These are phyloP conservation scores for Gigaspora rosea DNA, from an alignment of 192 early-diverging fungal genomes.

Conservation along the genomic window DNA sequence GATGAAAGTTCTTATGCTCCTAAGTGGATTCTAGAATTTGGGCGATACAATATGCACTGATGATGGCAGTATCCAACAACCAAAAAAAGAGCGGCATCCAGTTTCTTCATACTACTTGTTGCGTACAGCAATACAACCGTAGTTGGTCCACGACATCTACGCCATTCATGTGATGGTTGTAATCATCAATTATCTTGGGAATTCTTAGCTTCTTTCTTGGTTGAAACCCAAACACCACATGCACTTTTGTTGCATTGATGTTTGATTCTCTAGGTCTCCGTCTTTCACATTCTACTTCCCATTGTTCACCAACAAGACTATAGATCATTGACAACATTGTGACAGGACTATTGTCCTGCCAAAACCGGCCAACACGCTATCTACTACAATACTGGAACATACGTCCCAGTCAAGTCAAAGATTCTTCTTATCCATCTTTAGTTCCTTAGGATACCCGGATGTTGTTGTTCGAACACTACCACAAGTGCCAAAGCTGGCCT, in stretches of 20 bases:
- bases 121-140: conserved; percentile 19
- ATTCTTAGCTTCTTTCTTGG: conserved; percentile 17
- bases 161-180: conserved; percentile 29
- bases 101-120: conserved; percentile 16
- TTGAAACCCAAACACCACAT: conserved; percentile 12
- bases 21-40: background rate
- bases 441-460: background rate
- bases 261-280: conserved; percentile 26
- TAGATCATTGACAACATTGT: conserved; percentile 34
- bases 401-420: conserved; percentile 21
- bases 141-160: conserved; percentile 34
- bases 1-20: background rate
- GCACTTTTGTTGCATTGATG: conserved; percentile 12
- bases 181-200: conserved; percentile 31
- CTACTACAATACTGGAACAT: conserved; percentile 10
- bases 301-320: background rate
- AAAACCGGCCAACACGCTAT: conserved; percentile 27
- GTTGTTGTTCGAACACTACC: conserved; percentile 25
- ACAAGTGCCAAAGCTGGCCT: conserved; percentile 32
- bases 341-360: conserved; percentile 34
- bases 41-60: background rate
- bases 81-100: conserved; percentile 33
- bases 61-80: conserved; percentile 13
- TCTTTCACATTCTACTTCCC: background rate
- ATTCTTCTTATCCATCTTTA: conserved; percentile 7